Evolutionary conservation across 2,329 filamentous ascomycete species (phyloP), one percentile per base, ranked within the genome.

Genomic region (Tolypocladium album): DNA sequence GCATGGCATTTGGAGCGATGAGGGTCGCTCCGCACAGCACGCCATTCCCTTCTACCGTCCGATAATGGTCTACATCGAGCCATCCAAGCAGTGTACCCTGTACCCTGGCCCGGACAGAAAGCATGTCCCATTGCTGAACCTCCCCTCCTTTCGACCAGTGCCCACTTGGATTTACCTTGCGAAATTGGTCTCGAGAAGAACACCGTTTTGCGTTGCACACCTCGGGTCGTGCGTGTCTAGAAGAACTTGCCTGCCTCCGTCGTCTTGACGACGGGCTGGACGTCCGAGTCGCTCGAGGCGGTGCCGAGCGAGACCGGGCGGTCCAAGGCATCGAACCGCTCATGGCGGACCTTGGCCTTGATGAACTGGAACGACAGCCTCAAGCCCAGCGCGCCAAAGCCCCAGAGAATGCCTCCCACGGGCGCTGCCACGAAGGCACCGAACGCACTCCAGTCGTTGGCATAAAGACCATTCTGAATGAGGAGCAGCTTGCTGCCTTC

Each of bases 341-440:
- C 75, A 2, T 87, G 86, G n/a, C 74, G 79, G 22, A 74, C 65
- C 73, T 80, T 87, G 13, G 88, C 83, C 63, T 75, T 66, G 34
- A 79, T 61, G 67, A 78, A 90, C 65, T 86, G 83, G 58, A 82
- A 81, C 0, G 74, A 70, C 47, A 92, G 71, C 36, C 90, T 81
- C 50, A 86, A 66, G 17, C 67, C 78, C 42, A 89, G 79, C 6
- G 87, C 88, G 2, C 78, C 81, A 50, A 86, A 80, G 0, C 84
- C 88, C 82, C 87, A 92, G 40, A 92, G 73, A 22, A 93, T 68
- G 27, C 88, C 88, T 1, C 90, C 90, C 2, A 92, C 74, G 0
- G 90, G 90, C 0, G 90, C 89, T 12, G 88, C 88, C 5, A 93
- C 86, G 67, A 93, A 94, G 5, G 89, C 89, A 66, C 89, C 90